Conservation (phyloP, 1,139 yeast species). For the Candida pseudoviswanathii region DNA sequence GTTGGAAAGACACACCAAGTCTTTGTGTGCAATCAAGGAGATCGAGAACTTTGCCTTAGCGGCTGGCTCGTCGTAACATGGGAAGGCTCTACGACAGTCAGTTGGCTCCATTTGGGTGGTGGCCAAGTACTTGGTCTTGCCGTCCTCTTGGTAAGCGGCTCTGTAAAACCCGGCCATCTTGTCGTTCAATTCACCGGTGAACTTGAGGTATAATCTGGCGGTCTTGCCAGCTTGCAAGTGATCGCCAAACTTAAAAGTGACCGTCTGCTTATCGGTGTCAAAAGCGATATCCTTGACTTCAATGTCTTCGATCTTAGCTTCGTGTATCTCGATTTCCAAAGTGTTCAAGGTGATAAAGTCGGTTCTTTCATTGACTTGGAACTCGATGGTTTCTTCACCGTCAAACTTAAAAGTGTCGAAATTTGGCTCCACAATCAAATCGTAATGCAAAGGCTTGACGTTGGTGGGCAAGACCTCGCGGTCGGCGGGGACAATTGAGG, state of each 20-base stretch:
- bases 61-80: slow-evolving; percentile 87
- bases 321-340: slow-evolving; percentile 62
- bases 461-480: slow-evolving; percentile 74
- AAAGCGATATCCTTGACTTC: slow-evolving; percentile 31
- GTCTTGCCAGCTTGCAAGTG: slow-evolving; percentile 47
- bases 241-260: slow-evolving; percentile 59
- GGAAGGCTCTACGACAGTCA: slow-evolving; percentile 89
- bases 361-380: slow-evolving; percentile 60
- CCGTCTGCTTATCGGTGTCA: slow-evolving; percentile 63
- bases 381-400: slow-evolving; percentile 66
- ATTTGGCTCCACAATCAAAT: slow-evolving; percentile 71
- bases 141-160: slow-evolving; percentile 64
- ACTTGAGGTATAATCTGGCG: slow-evolving; percentile 52
- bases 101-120: slow-evolving; percentile 91
- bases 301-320: slow-evolving; percentile 48
- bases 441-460: slow-evolving; percentile 73
- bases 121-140: slow-evolving; percentile 65
- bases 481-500: slow-evolving; percentile 28
- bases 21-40: slow-evolving; percentile 57
- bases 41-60: slow-evolving; percentile 78
- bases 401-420: slow-evolving; percentile 69
- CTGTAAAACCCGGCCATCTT: slow-evolving; percentile 89
- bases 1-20: slow-evolving; percentile 72
- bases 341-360: slow-evolving; percentile 58
- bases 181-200: slow-evolving; percentile 73